A percentile compares a stretch with the other conserved stretches of the same genome.
Conservation (phyloP, 768 basidiomycete species). For the Boletales sp. region DNA sequence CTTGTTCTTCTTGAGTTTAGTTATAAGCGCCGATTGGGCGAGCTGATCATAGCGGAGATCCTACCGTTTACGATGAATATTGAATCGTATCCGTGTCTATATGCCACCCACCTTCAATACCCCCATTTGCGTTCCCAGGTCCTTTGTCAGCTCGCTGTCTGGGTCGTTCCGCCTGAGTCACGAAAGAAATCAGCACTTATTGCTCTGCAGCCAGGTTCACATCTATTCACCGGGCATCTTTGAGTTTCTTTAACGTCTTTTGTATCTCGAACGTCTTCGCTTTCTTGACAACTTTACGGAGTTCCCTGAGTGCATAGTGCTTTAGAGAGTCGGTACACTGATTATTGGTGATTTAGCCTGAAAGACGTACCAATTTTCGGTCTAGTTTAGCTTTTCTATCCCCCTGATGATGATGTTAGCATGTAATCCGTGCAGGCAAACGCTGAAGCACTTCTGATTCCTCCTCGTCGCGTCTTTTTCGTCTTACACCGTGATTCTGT, state of each 20-base stretch:
- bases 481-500: constrained; percentile 35
- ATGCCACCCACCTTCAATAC: constrained; percentile 57
- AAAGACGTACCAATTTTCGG: constrained; percentile 54
- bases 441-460: constrained; percentile 25
- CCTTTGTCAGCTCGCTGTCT: constrained; percentile 37
- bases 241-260: constrained; percentile 80
- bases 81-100: not conserved
- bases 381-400: constrained; percentile 41
- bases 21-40: constrained; percentile 60
- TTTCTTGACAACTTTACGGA: constrained; percentile 75
- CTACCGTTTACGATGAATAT: constrained; percentile 34
- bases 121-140: constrained; percentile 58
- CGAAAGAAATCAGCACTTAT: not conserved
- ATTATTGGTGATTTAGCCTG: constrained; percentile 5
- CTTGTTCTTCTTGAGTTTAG: constrained; percentile 74
- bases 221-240: constrained; percentile 54
- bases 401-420: constrained; percentile 27
- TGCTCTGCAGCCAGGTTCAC: not conserved
- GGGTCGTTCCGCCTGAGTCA: constrained; percentile 35
- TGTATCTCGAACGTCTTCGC: constrained; percentile 78
- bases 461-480: constrained; percentile 40
- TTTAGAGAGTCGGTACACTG: constrained; percentile 31
- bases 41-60: constrained; percentile 53
- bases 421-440: not conserved
- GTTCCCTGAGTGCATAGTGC: constrained; percentile 74